phyloP scores from a whole-genome alignment of 2,329 filamentous ascomycete genomes.

The Raffaelea ambrosiae region DNA sequence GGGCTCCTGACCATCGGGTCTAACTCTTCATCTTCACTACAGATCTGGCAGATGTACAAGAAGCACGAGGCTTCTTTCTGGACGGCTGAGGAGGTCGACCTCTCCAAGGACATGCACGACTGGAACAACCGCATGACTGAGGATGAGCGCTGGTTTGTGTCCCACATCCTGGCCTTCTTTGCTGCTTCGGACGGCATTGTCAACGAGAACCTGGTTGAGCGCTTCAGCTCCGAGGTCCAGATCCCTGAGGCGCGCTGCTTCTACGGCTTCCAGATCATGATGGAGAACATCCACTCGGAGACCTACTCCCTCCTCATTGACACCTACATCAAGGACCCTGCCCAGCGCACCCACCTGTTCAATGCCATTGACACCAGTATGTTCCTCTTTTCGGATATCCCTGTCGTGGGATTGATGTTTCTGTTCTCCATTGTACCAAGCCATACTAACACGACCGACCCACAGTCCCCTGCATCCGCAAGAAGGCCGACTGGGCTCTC shows the following conservation, averaged over 20 bases:
- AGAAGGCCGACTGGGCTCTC: conserved; percentile 98
- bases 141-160: conserved; percentile 97
- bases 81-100: conserved; percentile 98
- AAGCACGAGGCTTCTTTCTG: conserved; percentile 99
- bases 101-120: conserved; percentile 97
- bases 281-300: conserved; percentile 99
- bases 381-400: conserved; percentile 20
- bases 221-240: conserved; percentile 95
- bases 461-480: conserved; percentile 92
- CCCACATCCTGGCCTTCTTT: conserved; percentile 97
- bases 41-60: conserved; percentile 99
- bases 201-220: conserved; percentile 98
- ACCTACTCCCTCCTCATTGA: conserved; percentile 99
- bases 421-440: conserved; percentile 13
- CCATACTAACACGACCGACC: conserved; percentile 51
- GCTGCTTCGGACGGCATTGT: conserved; percentile 98
- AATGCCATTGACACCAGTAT: conserved; percentile 96
- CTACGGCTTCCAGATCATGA: conserved; percentile 99
- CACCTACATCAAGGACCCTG: conserved; percentile 97
- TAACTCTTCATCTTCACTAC: too few species aligned
- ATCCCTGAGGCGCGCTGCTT: conserved; percentile 98
- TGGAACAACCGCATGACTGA: conserved; percentile 98
- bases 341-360: conserved; percentile 89
- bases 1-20: too few species aligned
- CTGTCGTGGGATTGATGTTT: too few species aligned